Evolutionary conservation across 208 protist genomes (phyloP), one percentile per base, ranked within the genome.

Genomic region (Trypanosoma cruzi): DNA sequence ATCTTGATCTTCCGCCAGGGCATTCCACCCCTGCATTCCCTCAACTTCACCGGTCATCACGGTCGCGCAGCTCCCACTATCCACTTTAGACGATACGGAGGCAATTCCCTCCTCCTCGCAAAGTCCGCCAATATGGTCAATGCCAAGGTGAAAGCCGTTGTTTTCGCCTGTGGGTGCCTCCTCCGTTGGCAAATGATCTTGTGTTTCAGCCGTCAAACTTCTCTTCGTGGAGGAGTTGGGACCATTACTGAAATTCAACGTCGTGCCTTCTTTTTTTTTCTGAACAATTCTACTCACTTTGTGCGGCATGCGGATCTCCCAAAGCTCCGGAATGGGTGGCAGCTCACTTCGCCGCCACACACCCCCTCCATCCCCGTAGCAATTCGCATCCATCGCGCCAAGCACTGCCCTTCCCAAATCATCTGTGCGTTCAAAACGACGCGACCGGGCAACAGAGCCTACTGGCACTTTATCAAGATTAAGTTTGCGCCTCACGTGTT

Each of bases 261-360:
- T 16, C 22, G 52, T 14, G 5, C 29, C 29, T 10, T 32, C 52
- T 5, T 14, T 6, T 56, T 34, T 32, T 28, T 5, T 13, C 52
- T 18, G 11, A 28, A 8, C 6, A 5, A 8, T 32, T 16, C 29
- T 28, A 5, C 16, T 14, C 31, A 22, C 31, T 36, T 13, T 48
- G 22, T 16, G 24, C 10, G 8, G 52, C 16, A n/a, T 1, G 4
- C 20, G 36, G 53, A 60, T 32, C 3, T 60, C 52, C 0, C 13
- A 31, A 29, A 68, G 34, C 53, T 46, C 53, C 32, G 63, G 63
- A 57, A 68, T 34, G 37, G 52, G 63, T 31, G 63, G 52, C 3
- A 59, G 4, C 31, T 16, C 53, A 14, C 18, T 20, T 32, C 34
- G 32, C 34, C 28, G 20, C 37, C 37, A 18, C 11, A 49, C 24